phyloP scores from a whole-genome alignment of 768 basidiomycete species.

The Calocybe cyanea region DNA sequence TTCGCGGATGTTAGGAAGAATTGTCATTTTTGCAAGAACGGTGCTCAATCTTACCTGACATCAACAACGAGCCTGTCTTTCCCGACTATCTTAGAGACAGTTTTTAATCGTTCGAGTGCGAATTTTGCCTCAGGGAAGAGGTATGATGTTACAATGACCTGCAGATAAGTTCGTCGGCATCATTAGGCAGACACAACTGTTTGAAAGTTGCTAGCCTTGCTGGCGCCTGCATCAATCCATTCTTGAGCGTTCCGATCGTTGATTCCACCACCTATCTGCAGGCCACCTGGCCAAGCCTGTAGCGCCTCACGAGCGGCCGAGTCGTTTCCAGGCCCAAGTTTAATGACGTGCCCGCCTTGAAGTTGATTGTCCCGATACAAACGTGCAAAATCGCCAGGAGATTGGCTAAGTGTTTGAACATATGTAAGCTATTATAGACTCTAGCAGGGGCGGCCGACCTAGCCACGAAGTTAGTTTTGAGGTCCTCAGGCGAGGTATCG shows the following conservation, averaged over 20 bases:
- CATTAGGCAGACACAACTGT: no score
- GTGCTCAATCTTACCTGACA: conserved; percentile 61
- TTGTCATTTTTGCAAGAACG: neutral
- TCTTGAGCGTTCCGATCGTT: conserved; percentile 70
- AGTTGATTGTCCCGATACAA: conserved; percentile 71
- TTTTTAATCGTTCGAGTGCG: conserved; percentile 64
- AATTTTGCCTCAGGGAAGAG: conserved; percentile 87
- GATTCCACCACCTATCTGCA: conserved; percentile 96
- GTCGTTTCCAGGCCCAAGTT: conserved; percentile 89
- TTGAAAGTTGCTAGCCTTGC: conserved; percentile 51
- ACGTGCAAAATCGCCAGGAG: conserved; percentile 73
- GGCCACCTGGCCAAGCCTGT: conserved; percentile 73
- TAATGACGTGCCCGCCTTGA: conserved; percentile 92
- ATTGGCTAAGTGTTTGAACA: conserved; percentile 45
- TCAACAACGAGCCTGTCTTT: conserved; percentile 92
- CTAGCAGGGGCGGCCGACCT: conserved; percentile 45
- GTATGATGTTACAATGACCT: conserved; percentile 98
- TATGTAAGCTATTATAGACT: no score
- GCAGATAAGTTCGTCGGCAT: neutral
- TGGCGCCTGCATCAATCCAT: conserved; percentile 88
- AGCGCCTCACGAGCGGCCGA: conserved; percentile 84
- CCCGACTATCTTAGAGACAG: conserved; percentile 61
- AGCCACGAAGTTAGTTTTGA: conserved; percentile 90
- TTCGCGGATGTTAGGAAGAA: no score
- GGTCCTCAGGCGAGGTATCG: conserved; percentile 49